phyloP scores from a whole-genome alignment of 345 rosid species.

The Camelina sativa region DNA sequence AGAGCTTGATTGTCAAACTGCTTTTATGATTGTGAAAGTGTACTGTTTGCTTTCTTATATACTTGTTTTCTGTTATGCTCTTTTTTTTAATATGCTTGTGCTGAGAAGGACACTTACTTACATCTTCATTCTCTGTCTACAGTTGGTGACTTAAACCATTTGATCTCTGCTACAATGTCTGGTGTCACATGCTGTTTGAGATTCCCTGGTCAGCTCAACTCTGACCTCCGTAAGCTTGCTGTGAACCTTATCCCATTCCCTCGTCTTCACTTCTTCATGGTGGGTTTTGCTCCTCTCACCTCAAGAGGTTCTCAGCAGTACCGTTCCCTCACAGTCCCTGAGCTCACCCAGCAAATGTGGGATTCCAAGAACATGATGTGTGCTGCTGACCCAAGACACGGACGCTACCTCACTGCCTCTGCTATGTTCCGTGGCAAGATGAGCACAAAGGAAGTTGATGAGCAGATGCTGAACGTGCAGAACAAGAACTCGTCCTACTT shows the following conservation, averaged over 20 bases:
- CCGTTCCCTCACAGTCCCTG: constrained; percentile 43
- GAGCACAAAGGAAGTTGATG: constrained; percentile 45
- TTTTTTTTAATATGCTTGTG: too few species aligned
- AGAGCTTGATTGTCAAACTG: too few species aligned
- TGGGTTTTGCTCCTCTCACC: constrained; percentile 46
- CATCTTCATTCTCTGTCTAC: neutral
- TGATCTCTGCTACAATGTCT: constrained; percentile 24
- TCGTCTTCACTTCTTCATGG: constrained; percentile 33
- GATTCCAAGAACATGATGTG: constrained; percentile 42
- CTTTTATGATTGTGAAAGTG: too few species aligned
- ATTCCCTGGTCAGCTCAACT: constrained; percentile 33
- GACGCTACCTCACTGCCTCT: constrained; percentile 48
- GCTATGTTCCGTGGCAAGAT: constrained; percentile 54
- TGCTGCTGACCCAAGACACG: constrained; percentile 47
- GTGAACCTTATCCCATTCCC: constrained; percentile 34
- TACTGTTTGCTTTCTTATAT: too few species aligned
- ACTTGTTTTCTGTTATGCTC: too few species aligned
- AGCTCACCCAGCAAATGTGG: constrained; percentile 49
- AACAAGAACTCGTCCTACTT: constrained; percentile 35
- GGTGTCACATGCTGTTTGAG: constrained; percentile 34
- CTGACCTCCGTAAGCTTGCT: constrained; percentile 31
- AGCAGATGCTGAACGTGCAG: constrained; percentile 31
- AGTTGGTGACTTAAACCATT: constrained; percentile 49
- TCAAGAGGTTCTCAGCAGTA: constrained; percentile 52
- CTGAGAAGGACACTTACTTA: too few species aligned